Evolutionary conservation across 1,284 basidiomycete species (phyloP).

Genomic region (Cryptococcus sp.): DNA sequence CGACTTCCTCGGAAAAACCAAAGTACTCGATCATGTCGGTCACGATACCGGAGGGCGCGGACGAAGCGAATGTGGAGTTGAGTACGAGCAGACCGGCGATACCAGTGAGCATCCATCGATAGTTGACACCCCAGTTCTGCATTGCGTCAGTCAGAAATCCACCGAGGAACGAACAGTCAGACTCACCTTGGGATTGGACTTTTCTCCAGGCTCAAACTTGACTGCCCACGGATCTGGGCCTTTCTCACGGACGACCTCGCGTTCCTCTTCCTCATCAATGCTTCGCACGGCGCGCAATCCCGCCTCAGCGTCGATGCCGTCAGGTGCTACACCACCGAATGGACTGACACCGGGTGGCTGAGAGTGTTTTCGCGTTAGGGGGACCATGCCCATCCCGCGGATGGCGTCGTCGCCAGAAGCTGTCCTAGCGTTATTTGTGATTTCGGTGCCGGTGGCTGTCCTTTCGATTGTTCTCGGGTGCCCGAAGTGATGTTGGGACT

Average conservation of each 20-base stretch:
- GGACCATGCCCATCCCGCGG: constrained; percentile 30
- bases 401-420: constrained; percentile 13
- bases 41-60: constrained; percentile 48
- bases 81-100: constrained; percentile 66
- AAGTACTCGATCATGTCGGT: constrained; percentile 59
- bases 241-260: constrained; percentile 33
- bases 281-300: constrained; percentile 43
- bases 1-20: constrained; percentile 61
- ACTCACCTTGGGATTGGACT: constrained; percentile 51
- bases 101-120: constrained; percentile 67
- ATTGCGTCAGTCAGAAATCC: not conserved
- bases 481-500: constrained; percentile 5
- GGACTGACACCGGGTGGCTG: constrained; percentile 37
- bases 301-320: constrained; percentile 43
- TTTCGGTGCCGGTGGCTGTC: constrained; percentile 20
- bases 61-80: constrained; percentile 61
- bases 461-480: constrained; percentile 10
- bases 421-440: constrained; percentile 7
- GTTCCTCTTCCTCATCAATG: constrained; percentile 43
- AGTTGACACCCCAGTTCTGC: constrained; percentile 63
- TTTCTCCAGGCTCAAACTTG: constrained; percentile 50
- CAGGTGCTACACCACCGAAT: constrained; percentile 44
- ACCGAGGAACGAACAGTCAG: not conserved
- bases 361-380: constrained; percentile 26
- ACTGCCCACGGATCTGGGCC: constrained; percentile 47